Evolutionary conservation across 345 rosid species (phyloP).

Genomic region (Cardamine resedifolia): DNA sequence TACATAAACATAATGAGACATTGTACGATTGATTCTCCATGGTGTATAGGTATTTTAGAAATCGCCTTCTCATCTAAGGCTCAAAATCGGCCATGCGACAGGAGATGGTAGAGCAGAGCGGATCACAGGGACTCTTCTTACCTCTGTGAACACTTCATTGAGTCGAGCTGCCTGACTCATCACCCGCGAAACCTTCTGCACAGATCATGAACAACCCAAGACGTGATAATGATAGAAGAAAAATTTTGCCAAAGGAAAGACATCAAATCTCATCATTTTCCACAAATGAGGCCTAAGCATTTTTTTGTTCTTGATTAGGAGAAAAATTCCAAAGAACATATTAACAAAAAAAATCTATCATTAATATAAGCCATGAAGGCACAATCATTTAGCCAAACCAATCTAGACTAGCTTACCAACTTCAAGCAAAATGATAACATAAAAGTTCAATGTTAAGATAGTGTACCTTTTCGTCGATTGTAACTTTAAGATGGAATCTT

Average conservation of each 20-base stretch:
- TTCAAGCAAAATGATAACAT: background rate
- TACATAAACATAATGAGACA: constrained; percentile 15
- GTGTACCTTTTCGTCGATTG: constrained; percentile 83
- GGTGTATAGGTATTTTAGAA: background rate
- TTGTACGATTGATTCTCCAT: constrained; percentile 12
- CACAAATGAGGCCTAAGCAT: background rate
- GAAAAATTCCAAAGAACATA: background rate
- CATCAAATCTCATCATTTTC: background rate
- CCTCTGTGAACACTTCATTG: constrained; percentile 84
- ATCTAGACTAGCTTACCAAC: constrained; percentile 4
- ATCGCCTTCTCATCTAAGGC: constrained; percentile 32
- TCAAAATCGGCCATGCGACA: constrained; percentile 69
- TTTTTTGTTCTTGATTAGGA: background rate
- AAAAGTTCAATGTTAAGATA: background rate
- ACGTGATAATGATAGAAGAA: constrained; percentile 13
- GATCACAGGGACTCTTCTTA: constrained; percentile 72
- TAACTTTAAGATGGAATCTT: constrained; percentile 74
- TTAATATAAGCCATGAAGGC: background rate
- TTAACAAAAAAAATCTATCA: background rate
- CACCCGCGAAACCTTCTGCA: constrained; percentile 36
- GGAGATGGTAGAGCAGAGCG: constrained; percentile 62
- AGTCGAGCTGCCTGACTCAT: constrained; percentile 83
- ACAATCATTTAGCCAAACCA: background rate
- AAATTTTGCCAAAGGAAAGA: background rate
- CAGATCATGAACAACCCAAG: constrained; percentile 26